Conservation (phyloP, 2,329 filamentous ascomycete genomes). For the Aspergillus novofumigatus region DNA sequence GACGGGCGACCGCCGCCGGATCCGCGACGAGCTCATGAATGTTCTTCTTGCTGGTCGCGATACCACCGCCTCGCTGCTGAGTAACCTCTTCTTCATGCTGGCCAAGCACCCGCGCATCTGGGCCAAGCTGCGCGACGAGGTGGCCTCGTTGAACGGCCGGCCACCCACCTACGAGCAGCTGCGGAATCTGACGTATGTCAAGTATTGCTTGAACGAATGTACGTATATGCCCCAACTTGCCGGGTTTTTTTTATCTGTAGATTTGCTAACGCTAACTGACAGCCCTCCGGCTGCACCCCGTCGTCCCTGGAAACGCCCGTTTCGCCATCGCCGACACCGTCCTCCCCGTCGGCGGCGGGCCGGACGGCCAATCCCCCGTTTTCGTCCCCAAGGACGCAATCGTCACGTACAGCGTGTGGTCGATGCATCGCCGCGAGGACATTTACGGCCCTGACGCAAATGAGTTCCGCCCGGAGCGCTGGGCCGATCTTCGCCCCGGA, state of each 20-base stretch:
- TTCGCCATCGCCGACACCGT: constrained; percentile 28
- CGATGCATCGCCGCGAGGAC: constrained; percentile 63
- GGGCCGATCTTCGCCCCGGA: constrained; percentile 26
- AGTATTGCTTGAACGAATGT: background rate
- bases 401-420: constrained; percentile 60
- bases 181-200: background rate
- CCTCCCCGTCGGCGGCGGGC: constrained; percentile 51
- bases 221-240: too few relatives aligned
- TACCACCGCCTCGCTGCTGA: constrained; percentile 40
- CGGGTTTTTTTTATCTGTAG: background rate
- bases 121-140: constrained; percentile 24
- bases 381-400: constrained; percentile 60
- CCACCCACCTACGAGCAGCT: background rate
- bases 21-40: constrained; percentile 43
- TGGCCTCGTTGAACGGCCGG: constrained; percentile 4
- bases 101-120: constrained; percentile 33
- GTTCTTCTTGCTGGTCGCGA: constrained; percentile 47
- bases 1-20: constrained; percentile 36
- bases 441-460: constrained; percentile 39
- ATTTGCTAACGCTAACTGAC: constrained; percentile 11
- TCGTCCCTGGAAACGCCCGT: constrained; percentile 36
- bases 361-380: constrained; percentile 53
- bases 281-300: constrained; percentile 33
- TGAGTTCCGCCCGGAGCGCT: constrained; percentile 45
- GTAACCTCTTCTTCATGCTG: constrained; percentile 42